Percentiles rank a stretch among this genome's conserved stretches.
These are phyloP conservation scores for Tolypocladium ophioglossoides DNA, from an alignment of 2,329 filamentous ascomycete species.

Conservation along the genomic window DNA sequence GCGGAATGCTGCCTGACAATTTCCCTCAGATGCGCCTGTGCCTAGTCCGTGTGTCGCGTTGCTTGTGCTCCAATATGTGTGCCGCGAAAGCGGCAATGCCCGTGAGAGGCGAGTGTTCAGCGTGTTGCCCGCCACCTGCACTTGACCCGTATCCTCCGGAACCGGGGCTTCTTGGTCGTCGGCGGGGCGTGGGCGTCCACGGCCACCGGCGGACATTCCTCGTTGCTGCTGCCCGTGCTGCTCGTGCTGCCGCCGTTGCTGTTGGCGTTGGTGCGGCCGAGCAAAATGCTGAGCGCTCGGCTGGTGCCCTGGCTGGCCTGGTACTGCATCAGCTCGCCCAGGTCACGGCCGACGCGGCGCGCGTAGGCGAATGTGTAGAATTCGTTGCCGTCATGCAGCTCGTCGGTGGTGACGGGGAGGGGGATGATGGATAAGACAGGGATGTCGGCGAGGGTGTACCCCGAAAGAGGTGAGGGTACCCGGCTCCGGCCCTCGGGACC, in stretches of 20 bases:
- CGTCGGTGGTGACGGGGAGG: slow-evolving; percentile 17
- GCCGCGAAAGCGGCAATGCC: not conserved
- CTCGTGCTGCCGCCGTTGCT: slow-evolving; percentile 1
- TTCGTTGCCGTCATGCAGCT: slow-evolving; percentile 20
- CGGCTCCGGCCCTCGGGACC: slow-evolving; percentile 4
- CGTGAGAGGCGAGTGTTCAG: too few relatives aligned
- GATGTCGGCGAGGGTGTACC: slow-evolving; percentile 20
- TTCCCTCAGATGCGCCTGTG: not conserved
- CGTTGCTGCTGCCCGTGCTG: slow-evolving; percentile 6
- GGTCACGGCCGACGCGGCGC: slow-evolving; percentile 17
- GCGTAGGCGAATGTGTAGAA: slow-evolving; percentile 20
- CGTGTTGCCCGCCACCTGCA: not conserved
- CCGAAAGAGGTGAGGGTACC: slow-evolving; percentile 14
- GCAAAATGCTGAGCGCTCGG: slow-evolving; percentile 8
- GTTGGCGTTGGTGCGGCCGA: slow-evolving; percentile 4
- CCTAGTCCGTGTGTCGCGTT: not conserved
- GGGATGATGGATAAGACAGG: slow-evolving; percentile 20
- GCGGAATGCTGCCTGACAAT: not conserved
- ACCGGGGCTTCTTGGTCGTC: not conserved
- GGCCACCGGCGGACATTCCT: not conserved
- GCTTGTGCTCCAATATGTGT: not conserved
- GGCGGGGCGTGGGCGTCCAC: slow-evolving; percentile 2
- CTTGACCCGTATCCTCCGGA: not conserved
- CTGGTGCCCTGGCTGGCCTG: slow-evolving; percentile 11
- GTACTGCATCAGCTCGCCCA: slow-evolving; percentile 13